These are phyloP conservation scores for Hypsizygus marmoreus DNA, from an alignment of 768 basidiomycete species.

Conservation along the genomic window DNA sequence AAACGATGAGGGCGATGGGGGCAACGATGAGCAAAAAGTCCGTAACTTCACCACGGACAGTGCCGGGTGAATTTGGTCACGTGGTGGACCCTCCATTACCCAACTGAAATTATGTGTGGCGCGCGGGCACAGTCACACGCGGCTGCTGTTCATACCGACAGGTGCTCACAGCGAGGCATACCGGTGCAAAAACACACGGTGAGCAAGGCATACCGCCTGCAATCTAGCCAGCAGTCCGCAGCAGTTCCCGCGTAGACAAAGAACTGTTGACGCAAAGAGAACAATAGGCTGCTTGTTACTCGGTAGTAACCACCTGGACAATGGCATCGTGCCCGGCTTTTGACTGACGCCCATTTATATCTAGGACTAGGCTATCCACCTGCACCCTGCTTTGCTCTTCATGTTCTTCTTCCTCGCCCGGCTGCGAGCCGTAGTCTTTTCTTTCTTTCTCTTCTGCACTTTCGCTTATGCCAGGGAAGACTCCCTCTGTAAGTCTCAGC, in stretches of 20 bases:
- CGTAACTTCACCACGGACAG: conserved; percentile 13
- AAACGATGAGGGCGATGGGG: conserved; percentile 23
- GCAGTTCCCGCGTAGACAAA: not conserved
- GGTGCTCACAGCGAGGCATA: too few relatives aligned
- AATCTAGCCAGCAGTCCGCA: too few relatives aligned
- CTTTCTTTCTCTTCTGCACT: conserved; percentile 38
- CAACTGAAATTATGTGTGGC: not conserved
- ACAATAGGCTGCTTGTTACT: conserved; percentile 17
- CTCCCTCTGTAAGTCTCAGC: conserved; percentile 55
- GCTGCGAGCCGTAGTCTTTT: conserved; percentile 60
- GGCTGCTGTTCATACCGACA: too few relatives aligned
- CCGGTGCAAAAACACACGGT: too few relatives aligned
- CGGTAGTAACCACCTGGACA: conserved; percentile 15
- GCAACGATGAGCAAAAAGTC: conserved; percentile 21
- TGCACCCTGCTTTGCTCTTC: conserved; percentile 33
- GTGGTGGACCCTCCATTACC: too few relatives aligned
- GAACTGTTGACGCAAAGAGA: conserved; percentile 10
- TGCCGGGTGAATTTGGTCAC: conserved; percentile 14
- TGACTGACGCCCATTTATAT: conserved; percentile 2
- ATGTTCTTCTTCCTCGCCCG: conserved; percentile 75
- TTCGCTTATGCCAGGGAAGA: conserved; percentile 52
- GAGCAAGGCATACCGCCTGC: not conserved
- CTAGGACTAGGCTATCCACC: conserved; percentile 5
- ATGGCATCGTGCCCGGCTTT: conserved; percentile 15
- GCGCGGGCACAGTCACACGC: not conserved